Percentiles rank a stretch among this genome's conserved stretches.
phyloP scores from a whole-genome alignment of 371 early-diverging fungal species.

The Mucor velutinosus region DNA sequence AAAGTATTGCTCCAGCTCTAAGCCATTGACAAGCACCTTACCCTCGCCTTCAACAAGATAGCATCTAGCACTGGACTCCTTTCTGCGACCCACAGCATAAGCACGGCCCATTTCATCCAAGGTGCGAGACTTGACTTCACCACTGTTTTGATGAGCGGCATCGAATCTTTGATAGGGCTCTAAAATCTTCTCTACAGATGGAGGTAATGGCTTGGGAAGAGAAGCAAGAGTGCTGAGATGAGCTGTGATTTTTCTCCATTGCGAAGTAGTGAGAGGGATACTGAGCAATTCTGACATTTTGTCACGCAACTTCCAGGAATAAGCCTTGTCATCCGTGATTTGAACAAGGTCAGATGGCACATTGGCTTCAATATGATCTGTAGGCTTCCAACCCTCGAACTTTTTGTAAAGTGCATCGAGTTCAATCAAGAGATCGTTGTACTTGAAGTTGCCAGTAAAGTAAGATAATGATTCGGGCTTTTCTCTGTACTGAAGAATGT shows the following conservation, averaged over 20 bases:
- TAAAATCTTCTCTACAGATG: slow-evolving; percentile 48
- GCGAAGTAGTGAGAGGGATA: slow-evolving; percentile 64
- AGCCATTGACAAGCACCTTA: slow-evolving; percentile 83
- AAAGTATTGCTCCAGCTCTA: slow-evolving; percentile 78
- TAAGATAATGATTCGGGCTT: slow-evolving; percentile 79
- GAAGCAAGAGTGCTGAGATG: slow-evolving; percentile 59
- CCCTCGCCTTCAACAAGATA: slow-evolving; percentile 85
- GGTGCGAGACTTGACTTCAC: slow-evolving; percentile 35
- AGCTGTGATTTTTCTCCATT: slow-evolving; percentile 61
- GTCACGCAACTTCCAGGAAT: slow-evolving; percentile 58
- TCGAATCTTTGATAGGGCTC: slow-evolving; percentile 45
- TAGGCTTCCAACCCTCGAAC: slow-evolving; percentile 38
- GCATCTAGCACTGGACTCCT: slow-evolving; percentile 80
- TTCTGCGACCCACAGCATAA: slow-evolving; percentile 82
- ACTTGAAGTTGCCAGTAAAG: slow-evolving; percentile 87
- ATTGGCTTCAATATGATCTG: background rate
- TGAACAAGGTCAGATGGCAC: slow-evolving; percentile 9
- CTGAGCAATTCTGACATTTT: slow-evolving; percentile 58
- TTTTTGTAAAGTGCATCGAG: slow-evolving; percentile 67
- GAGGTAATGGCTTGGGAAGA: slow-evolving; percentile 54
- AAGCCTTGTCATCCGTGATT: slow-evolving; percentile 24
- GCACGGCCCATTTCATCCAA: slow-evolving; percentile 82
- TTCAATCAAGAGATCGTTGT: slow-evolving; percentile 74
- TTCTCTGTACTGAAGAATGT: slow-evolving; percentile 40
- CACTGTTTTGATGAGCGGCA: slow-evolving; percentile 20